Base-by-base conservation (phyloP, 2,329 filamentous ascomycete genomes). In the Aspergillus floridensis region DNA sequence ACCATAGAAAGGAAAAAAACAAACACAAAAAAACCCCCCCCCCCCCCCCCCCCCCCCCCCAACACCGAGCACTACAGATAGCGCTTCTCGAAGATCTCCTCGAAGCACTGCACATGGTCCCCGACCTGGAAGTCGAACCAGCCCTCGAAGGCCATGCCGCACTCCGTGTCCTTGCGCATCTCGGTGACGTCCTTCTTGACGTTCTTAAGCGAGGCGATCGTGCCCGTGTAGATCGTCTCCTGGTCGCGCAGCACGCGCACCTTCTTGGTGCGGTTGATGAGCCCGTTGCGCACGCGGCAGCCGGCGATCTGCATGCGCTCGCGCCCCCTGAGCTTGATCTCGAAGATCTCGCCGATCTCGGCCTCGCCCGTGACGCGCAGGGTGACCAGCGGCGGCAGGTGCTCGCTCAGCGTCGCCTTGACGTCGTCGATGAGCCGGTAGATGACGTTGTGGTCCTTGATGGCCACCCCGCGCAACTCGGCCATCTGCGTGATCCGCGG, bases 101-200 rank as follows among this genome's bases (percentile, higher is more conserved):
- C 91, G 70, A 93, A 96, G 35, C 87, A 88, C 79, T 98, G 95
- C 62, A 99, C 84, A 74, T 88, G 85, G 77, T 99, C 95, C 29
- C 93, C 95, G 14, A 86, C 81, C 70, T 88, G 75, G 72, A 98
- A 89, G 22, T 86, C 89, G 51, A 89, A 82, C 86, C 92, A 99
- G 32, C 82, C 84, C 3, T 89, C 86, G 69, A 99, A 93, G 55
- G 86, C 87, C 66, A 99, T 88, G 65, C 95, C 95, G 69, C 95
- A 99, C 76, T 99, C 95, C n/a, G 84, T 86, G 59, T 92, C 93
- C 77, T 96, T 98, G 69, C 87, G 87, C 87, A 96, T 95, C 71
- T 96, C 91, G 49, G 81, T 80, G 31, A 95, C 90, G 65, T 97
- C 91, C 74, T 96, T 96, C 82, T 98, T 97, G 74, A 90, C 86